Base-by-base conservation (phyloP, 2,329 filamentous ascomycete genomes). In the Trichoderma brevicompactum region DNA sequence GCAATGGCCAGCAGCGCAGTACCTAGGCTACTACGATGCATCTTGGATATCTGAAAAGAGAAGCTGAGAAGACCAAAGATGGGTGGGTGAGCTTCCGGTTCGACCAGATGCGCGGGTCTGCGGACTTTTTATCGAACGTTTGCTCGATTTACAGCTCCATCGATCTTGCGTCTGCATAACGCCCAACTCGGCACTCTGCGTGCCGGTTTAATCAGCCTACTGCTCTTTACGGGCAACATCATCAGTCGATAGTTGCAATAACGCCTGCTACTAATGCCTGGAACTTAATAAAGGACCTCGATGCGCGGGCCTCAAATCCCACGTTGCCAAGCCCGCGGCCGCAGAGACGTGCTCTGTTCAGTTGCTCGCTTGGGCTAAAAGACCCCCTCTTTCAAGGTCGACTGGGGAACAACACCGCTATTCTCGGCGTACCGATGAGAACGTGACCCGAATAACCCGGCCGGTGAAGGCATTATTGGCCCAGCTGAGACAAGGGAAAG, bases 361-460 rank as follows among this genome's bases (percentile, higher is more conserved):
- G 28, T 23, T 44, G 40, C 49, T 53, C 60, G 60, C 36, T 43
- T 53, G 48, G 48, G 23, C 23, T 41, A 49, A 44, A 44, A 62
- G 36, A 6, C 49, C 59, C 49, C 59, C 59, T 52, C 59, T 46
- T 36, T 54, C 46, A 53, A 54, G n/a, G 40, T 40, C 32, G 41
- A 36, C 40, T 53, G 60, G 60, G 59, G 60, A 43, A 38, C 32
- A 63, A 43, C 40, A 52, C 60, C 40, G 55, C 55, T 54, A 17
- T 44, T 46, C 43, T 62, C 49, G 60, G 49, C 58, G 28, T 46
- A 54, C 13, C 28, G 41, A 36, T 44, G 60, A 63, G 49, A 62
- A 41, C 60, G 60, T 54, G 60, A 63, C 49, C 60, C 49, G 28
- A 44, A 19, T 63, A 46, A 43, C 60, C 60, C 40, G 49, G 60